Percentiles rank a stretch among this genome's conserved stretches.
phyloP scores from a whole-genome alignment of 495 filamentous ascomycete species.

The Sphaerosporella brunnea region DNA sequence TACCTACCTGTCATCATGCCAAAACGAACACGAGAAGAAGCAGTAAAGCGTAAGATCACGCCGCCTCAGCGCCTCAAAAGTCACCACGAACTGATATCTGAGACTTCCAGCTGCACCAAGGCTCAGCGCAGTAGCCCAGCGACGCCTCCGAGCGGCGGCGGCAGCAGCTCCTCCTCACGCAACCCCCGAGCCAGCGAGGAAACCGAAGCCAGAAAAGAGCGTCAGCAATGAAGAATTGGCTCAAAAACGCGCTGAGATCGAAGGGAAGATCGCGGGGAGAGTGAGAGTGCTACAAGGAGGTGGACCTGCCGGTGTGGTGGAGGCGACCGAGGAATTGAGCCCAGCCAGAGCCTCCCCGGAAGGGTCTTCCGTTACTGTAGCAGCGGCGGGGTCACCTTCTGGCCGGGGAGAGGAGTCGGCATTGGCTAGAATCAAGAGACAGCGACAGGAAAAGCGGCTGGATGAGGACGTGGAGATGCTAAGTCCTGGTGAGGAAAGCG shows the following conservation, averaged over 20 bases:
- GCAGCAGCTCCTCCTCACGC: background rate
- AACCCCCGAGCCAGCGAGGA: background rate
- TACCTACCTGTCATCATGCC: conserved; percentile 1
- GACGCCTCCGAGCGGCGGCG: background rate
- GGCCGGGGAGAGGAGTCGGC: conserved; percentile 7
- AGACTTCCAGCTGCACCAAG: background rate
- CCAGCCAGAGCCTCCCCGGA: no score
- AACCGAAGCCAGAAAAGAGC: background rate
- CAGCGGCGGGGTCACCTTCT: background rate
- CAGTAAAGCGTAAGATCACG: background rate
- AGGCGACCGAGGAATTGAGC: background rate
- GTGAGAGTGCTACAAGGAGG: background rate
- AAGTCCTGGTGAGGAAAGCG: conserved; percentile 8
- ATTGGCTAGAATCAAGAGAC: conserved; percentile 7
- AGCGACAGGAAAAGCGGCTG: background rate
- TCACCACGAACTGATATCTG: background rate
- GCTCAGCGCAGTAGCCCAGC: conserved; percentile 2
- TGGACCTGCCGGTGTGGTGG: background rate
- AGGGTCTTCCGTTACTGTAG: background rate
- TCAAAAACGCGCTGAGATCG: background rate
- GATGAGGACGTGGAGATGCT: conserved; percentile 11
- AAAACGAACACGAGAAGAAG: background rate
- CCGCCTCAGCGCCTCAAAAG: background rate
- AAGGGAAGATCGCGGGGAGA: background rate
- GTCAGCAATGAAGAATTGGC: background rate